Percentiles rank a stretch among this genome's conserved stretches.
Conservation (phyloP, 1,139 yeast species). For the Suhomyces ambrosiae region DNA sequence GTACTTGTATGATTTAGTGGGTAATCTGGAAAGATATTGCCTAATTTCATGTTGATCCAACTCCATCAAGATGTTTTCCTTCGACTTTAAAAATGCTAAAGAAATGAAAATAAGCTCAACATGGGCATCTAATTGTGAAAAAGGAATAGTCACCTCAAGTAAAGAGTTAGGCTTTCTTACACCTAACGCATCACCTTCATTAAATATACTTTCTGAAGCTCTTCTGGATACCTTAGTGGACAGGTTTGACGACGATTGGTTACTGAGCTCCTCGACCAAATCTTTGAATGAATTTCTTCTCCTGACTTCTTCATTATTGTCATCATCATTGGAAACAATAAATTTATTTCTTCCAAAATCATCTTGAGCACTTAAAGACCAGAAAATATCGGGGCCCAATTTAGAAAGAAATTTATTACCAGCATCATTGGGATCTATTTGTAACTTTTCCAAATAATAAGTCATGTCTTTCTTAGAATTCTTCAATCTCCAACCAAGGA, state of each 20-base stretch:
- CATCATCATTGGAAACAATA: constrained; percentile 5
- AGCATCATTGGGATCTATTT: constrained; percentile 23
- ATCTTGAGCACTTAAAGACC: constrained; percentile 32
- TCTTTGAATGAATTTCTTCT: constrained; percentile 34
- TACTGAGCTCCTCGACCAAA: constrained; percentile 33
- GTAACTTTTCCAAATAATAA: constrained; percentile 38
- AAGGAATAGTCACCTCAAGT: constrained; percentile 43
- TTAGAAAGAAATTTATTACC: constrained; percentile 26
- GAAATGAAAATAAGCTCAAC: constrained; percentile 76
- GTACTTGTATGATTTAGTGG: constrained; percentile 46
- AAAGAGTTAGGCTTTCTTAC: not conserved
- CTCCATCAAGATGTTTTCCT: constrained; percentile 76
- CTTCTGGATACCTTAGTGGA: constrained; percentile 21
- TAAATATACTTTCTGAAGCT: constrained; percentile 2
- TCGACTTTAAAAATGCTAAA: constrained; percentile 77
- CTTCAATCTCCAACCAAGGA: constrained; percentile 74
- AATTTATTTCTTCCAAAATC: constrained; percentile 7
- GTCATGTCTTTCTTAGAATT: constrained; percentile 34
- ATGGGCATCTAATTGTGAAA: constrained; percentile 74
- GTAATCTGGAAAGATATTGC: constrained; percentile 66
- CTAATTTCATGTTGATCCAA: constrained; percentile 88
- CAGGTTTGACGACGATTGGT: constrained; percentile 8
- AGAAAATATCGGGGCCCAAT: constrained; percentile 49
- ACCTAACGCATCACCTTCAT: not conserved
- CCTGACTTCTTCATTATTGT: constrained; percentile 1